phyloP scores from a whole-genome alignment of 2,329 filamentous ascomycete genomes.

The Penicillium janthinellum region DNA sequence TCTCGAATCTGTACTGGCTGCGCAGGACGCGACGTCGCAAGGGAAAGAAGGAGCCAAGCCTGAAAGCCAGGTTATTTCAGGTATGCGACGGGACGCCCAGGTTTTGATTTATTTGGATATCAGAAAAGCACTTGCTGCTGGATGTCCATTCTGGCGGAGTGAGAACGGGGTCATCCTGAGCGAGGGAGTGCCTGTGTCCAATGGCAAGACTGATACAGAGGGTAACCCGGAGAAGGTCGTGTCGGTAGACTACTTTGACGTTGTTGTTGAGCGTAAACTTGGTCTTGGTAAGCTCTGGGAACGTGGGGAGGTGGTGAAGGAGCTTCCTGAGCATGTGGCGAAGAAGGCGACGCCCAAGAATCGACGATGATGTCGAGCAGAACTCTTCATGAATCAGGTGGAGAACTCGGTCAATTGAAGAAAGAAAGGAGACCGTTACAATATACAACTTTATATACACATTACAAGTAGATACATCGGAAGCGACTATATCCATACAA shows the following conservation, averaged over 20 bases:
- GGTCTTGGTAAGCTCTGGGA: constrained; percentile 71
- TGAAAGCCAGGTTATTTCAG: constrained; percentile 64
- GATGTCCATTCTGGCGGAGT: constrained; percentile 74
- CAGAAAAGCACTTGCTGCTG: constrained; percentile 61
- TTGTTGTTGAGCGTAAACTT: constrained; percentile 72
- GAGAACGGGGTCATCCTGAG: constrained; percentile 74
- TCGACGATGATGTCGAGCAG: not conserved
- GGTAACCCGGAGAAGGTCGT: constrained; percentile 59
- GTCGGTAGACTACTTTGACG: constrained; percentile 67
- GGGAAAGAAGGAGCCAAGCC: constrained; percentile 15
- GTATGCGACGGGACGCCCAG: constrained; percentile 78
- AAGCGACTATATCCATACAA: not conserved
- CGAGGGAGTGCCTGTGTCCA: constrained; percentile 46
- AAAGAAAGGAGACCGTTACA: too few relatives aligned
- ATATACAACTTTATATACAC: not conserved
- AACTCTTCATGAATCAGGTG: constrained; percentile 27
- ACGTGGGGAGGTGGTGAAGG: constrained; percentile 56
- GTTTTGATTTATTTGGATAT: constrained; percentile 78
- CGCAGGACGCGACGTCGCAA: constrained; percentile 21
- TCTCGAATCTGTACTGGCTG: constrained; percentile 35
- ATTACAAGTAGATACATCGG: not conserved
- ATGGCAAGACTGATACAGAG: constrained; percentile 49
- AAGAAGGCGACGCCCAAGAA: constrained; percentile 33
- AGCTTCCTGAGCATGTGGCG: constrained; percentile 46
- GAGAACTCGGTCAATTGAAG: not conserved